Base-by-base conservation (phyloP, 108 stramenopile species). In the Ochromonas danica region DNA sequence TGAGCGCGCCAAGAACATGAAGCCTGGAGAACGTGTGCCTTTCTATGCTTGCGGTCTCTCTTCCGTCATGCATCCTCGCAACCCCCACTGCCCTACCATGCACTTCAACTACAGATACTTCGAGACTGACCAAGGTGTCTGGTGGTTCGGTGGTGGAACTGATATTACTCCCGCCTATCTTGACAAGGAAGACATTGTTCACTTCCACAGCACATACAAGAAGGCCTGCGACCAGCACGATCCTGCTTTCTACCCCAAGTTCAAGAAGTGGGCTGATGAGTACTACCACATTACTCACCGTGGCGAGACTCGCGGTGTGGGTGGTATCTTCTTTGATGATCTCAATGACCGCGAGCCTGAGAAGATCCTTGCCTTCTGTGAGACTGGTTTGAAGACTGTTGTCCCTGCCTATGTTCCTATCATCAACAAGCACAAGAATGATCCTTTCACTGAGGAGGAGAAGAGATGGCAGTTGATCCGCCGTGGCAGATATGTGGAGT, bases 71-170 rank as follows among this genome's bases (percentile, higher is more conserved):
- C 98, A 99, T 77, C 98, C 98, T 17, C 89, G 91, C 71, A 99
- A 99, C 85, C 98, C 97, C 0, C 78, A 83, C 86, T 92, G 91
- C 71, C 97, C 98, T 35, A 99, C 98, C 43, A 97, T 97, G 95
- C 98, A 99, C 86, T 96, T 97, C 90, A 99, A 99, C 89, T 99
- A 97, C 89, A 91, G 98, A 1, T 96, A 96, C 87, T 99, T 99
- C 85, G 95, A 99, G 87, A 97, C 97, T 14, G 94, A 95, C 79
- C 94, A 94, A 62, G 95, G 95, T n/a, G 93, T 92, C 1, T 99
- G 98, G 98, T 99, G 98, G 98, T 99, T 97, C 80, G 98, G 98
- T 27, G 98, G 98, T 31, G 98, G 98, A 42, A 95, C 96, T 38
- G 98, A 99, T 88, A 96, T 99, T 79, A 99, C 98, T n/a, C 98